Evolutionary conservation across 345 rosid genomes (phyloP).

Genomic region (Aegle marmelos): DNA sequence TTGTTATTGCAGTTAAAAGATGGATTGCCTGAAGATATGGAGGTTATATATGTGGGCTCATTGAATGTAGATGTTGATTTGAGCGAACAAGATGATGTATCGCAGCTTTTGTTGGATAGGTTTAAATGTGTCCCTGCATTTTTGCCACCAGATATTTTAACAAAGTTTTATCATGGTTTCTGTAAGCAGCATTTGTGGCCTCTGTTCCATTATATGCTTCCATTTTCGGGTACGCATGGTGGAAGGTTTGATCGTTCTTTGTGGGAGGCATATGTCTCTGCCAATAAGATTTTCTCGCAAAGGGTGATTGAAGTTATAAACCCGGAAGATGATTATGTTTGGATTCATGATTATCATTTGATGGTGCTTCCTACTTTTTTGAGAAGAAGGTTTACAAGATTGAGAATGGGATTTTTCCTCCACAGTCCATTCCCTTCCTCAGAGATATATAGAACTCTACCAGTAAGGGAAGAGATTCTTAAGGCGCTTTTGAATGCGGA

Average conservation of each 20-base stretch:
- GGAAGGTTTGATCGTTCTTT: constrained; percentile 67
- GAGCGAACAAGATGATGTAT: constrained; percentile 67
- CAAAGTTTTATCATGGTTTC: constrained; percentile 70
- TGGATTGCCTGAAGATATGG: constrained; percentile 79
- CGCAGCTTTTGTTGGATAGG: constrained; percentile 63
- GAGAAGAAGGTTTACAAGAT: constrained; percentile 58
- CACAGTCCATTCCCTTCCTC: constrained; percentile 81
- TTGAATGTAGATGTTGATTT: constrained; percentile 54
- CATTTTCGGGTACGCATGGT: constrained; percentile 60
- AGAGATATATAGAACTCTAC: constrained; percentile 72
- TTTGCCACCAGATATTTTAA: constrained; percentile 56
- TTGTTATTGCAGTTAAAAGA: constrained; percentile 65
- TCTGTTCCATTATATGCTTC: constrained; percentile 76
- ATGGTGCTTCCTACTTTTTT: constrained; percentile 79
- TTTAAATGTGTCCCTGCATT: constrained; percentile 78
- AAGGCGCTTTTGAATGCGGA: constrained; percentile 69
- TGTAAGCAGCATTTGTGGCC: constrained; percentile 88
- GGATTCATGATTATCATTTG: constrained; percentile 83
- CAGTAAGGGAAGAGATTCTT: constrained; percentile 75
- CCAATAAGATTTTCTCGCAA: constrained; percentile 69
- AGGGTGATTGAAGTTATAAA: constrained; percentile 70
- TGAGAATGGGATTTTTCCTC: constrained; percentile 78
- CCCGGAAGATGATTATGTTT: constrained; percentile 75
- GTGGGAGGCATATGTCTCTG: constrained; percentile 82
- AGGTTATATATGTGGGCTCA: constrained; percentile 69